Percentiles rank a stretch among this genome's conserved stretches.
phyloP scores from a whole-genome alignment of 2,329 filamentous ascomycete species.

The Curvularia hawaiiensis region DNA sequence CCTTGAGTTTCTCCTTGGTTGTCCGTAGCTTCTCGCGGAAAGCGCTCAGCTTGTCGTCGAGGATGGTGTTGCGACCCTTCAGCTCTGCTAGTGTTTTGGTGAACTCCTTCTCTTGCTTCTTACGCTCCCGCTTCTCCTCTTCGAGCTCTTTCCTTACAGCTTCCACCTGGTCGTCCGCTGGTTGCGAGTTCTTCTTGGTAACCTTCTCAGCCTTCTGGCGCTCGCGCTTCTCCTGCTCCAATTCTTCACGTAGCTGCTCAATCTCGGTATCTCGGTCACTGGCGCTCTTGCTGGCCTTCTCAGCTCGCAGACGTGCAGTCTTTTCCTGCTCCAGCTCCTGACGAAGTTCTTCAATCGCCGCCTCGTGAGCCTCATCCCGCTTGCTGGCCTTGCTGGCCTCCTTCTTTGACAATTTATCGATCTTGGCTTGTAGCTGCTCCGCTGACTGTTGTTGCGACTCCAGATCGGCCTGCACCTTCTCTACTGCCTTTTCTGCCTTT shows the following conservation, averaged over 20 bases:
- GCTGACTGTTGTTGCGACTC: conserved; percentile 39
- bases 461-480: conserved; percentile 40
- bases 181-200: conserved; percentile 46
- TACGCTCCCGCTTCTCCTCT: conserved; percentile 57
- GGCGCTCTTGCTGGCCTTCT: conserved; percentile 44
- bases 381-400: conserved; percentile 42
- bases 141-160: conserved; percentile 57
- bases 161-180: conserved; percentile 52
- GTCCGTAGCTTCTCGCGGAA: conserved; percentile 72
- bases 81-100: conserved; percentile 65
- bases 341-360: conserved; percentile 40
- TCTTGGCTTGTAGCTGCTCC: conserved; percentile 39
- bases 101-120: conserved; percentile 58
- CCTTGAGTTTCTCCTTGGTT: conserved; percentile 75
- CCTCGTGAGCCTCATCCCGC: conserved; percentile 40
- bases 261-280: conserved; percentile 31
- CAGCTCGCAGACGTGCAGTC: conserved; percentile 33
- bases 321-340: conserved; percentile 52
- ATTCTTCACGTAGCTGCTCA: conserved; percentile 36
- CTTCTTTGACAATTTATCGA: conserved; percentile 43
- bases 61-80: conserved; percentile 65
- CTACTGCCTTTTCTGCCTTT: conserved; percentile 44
- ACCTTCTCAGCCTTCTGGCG: conserved; percentile 40
- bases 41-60: conserved; percentile 73
- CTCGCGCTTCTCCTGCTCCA: conserved; percentile 51